phyloP scores from a whole-genome alignment of 139 green algal species.

The Volvox reticuliferus region DNA sequence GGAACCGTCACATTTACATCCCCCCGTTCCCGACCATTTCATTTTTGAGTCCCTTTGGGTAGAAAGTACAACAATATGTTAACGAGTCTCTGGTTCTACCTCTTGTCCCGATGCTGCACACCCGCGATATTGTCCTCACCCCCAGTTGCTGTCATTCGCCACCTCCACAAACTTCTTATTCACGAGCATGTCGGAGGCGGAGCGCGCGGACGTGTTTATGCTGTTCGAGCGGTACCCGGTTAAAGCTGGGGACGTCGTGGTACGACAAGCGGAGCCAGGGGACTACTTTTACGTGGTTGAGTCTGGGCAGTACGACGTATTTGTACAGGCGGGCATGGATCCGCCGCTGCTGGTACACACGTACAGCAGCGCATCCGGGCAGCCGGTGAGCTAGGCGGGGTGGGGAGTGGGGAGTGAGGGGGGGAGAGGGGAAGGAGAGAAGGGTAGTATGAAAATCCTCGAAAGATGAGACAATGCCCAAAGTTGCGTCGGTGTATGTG shows the following conservation, averaged over 20 bases:
- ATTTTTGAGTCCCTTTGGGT: too few relatives aligned
- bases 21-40: too few relatives aligned
- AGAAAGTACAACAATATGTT: too few relatives aligned
- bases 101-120: too few relatives aligned
- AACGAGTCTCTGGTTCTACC: too few relatives aligned
- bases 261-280: constrained; percentile 69
- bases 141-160: constrained; percentile 4
- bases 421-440: not conserved
- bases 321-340: constrained; percentile 54
- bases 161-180: constrained; percentile 76
- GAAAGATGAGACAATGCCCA: not conserved
- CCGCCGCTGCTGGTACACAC: constrained; percentile 71
- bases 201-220: constrained; percentile 50
- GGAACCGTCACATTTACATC: too few relatives aligned
- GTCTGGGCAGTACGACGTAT: constrained; percentile 68
- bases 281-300: constrained; percentile 72
- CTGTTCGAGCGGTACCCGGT: constrained; percentile 54
- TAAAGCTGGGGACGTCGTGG: constrained; percentile 66
- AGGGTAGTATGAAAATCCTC: not conserved
- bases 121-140: not conserved
- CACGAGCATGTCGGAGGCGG: constrained; percentile 48
- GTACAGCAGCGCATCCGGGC: constrained; percentile 56
- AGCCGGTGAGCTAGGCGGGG: constrained; percentile 18
- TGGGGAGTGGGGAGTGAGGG: not conserved
- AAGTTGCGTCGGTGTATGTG: too few relatives aligned